phyloP scores from a whole-genome alignment of 148 eudicot species.

The Camellia japonica region DNA sequence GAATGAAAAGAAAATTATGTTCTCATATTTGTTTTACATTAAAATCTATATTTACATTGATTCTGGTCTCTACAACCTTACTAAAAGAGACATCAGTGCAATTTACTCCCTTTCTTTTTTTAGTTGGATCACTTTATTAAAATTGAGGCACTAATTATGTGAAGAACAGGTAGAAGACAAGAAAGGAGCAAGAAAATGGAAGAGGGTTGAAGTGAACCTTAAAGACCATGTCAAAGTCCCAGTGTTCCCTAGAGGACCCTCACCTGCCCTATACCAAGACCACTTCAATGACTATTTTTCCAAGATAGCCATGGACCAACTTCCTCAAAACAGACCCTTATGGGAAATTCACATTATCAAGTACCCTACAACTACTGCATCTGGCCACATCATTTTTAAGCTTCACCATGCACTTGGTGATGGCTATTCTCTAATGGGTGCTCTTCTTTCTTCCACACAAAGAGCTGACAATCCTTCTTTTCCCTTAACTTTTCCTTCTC shows the following conservation, averaged over 20 bases:
- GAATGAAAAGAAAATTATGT: too few species aligned
- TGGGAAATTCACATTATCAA: slow-evolving; percentile 23
- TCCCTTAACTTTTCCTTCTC: slow-evolving; percentile 20
- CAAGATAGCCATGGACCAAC: neutral
- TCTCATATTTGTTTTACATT: too few species aligned
- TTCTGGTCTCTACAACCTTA: too few species aligned
- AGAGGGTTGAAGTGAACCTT: slow-evolving; percentile 12
- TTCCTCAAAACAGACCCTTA: slow-evolving; percentile 9
- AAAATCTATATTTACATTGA: too few species aligned
- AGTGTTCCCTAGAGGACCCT: neutral
- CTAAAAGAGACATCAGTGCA: too few species aligned
- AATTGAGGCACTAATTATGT: neutral
- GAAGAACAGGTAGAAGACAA: slow-evolving; percentile 7
- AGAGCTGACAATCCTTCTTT: slow-evolving; percentile 20
- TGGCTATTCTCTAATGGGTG: slow-evolving; percentile 20
- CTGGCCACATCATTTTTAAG: slow-evolving; percentile 22
- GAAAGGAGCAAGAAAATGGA: slow-evolving; percentile 8
- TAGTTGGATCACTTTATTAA: too few species aligned
- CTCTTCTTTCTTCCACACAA: slow-evolving; percentile 14
- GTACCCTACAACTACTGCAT: neutral
- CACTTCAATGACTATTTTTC: slow-evolving; percentile 8
- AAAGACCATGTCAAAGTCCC: slow-evolving; percentile 10
- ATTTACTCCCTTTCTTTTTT: too few species aligned
- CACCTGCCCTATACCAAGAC: slow-evolving; percentile 8
- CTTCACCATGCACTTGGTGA: slow-evolving; percentile 25